phyloP scores from a whole-genome alignment of 768 basidiomycete species.

The Coprinopsis cinerea region DNA sequence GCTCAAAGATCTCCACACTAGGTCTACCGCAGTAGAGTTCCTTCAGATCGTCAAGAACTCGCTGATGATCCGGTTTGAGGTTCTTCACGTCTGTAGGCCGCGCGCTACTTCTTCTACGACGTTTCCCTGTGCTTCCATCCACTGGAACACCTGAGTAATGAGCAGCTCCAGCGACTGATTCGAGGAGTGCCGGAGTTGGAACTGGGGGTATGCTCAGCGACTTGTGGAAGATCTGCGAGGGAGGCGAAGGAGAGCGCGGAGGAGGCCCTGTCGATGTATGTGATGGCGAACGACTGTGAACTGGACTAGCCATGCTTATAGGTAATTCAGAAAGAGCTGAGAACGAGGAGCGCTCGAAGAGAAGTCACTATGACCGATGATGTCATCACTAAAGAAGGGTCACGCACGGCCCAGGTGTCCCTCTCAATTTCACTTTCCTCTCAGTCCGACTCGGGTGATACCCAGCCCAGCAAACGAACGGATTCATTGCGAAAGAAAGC shows the following conservation, averaged over 20 bases:
- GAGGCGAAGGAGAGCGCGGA: slow-evolving; percentile 30
- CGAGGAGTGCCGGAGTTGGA: slow-evolving; percentile 46
- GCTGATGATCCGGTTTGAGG: slow-evolving; percentile 35
- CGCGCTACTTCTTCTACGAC: slow-evolving; percentile 33
- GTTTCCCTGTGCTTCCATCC: slow-evolving; percentile 23
- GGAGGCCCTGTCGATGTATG: slow-evolving; percentile 7
- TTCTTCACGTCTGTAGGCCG: slow-evolving; percentile 22
- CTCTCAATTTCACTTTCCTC: too few relatives aligned
- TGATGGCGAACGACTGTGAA: slow-evolving; percentile 2
- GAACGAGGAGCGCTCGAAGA: too few relatives aligned
- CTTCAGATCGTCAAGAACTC: slow-evolving; percentile 51
- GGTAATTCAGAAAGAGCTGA: slow-evolving; percentile 2
- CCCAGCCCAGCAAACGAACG: neutral
- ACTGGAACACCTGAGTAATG: slow-evolving; percentile 54
- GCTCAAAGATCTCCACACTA: slow-evolving; percentile 44
- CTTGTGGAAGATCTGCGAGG: slow-evolving; percentile 42
- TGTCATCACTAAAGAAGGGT: neutral
- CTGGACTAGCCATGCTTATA: slow-evolving; percentile 8
- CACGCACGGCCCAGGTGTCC: too few relatives aligned
- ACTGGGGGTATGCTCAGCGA: slow-evolving; percentile 30
- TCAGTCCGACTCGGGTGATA: neutral
- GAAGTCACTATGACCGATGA: too few relatives aligned
- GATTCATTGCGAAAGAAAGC: neutral
- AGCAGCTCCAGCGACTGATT: slow-evolving; percentile 55
- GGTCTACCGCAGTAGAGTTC: slow-evolving; percentile 55